Conservation (phyloP, 2,329 filamentous ascomycete genomes). For the Coniochaeta sp. region DNA sequence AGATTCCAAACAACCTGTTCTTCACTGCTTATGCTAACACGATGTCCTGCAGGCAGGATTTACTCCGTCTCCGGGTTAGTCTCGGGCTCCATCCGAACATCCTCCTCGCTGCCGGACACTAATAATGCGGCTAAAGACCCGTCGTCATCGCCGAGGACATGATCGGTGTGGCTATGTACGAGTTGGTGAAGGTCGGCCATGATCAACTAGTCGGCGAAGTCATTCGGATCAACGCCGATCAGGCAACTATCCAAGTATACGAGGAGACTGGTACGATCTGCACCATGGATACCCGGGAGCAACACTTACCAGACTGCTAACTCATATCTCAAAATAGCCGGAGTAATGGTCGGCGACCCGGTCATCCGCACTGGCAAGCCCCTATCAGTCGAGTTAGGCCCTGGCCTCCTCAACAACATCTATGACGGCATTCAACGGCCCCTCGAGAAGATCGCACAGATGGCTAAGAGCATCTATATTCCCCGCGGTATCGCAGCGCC, state of each 20-base stretch:
- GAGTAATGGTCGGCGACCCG: constrained; percentile 92
- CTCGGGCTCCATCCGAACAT: constrained; percentile 9
- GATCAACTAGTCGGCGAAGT: constrained; percentile 93
- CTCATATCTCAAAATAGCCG: constrained; percentile 49
- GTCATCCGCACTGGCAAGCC: constrained; percentile 89
- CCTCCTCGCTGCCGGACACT: constrained; percentile 18
- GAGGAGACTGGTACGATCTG: constrained; percentile 79
- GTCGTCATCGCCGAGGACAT: constrained; percentile 97
- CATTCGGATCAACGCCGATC: constrained; percentile 93
- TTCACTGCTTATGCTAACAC: constrained; percentile 14
- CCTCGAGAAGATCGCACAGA: constrained; percentile 72
- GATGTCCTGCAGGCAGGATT: constrained; percentile 44
- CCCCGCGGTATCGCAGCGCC: constrained; percentile 87
- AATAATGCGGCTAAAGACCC: constrained; percentile 47
- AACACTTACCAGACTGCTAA: constrained; percentile 9
- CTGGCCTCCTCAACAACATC: constrained; percentile 96
- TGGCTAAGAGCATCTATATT: constrained; percentile 89
- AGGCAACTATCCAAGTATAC: constrained; percentile 97
- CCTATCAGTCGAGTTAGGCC: constrained; percentile 92
- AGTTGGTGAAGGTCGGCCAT: constrained; percentile 89
- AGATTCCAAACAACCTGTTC: constrained; percentile 12
- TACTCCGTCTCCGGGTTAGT: constrained; percentile 57
- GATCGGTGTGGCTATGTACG: constrained; percentile 99
- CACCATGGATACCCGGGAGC: constrained; percentile 4
- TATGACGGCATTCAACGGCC: constrained; percentile 99